Evolutionary conservation across 805 yeast species (phyloP).

Genomic region (Starmerella bacillaris): DNA sequence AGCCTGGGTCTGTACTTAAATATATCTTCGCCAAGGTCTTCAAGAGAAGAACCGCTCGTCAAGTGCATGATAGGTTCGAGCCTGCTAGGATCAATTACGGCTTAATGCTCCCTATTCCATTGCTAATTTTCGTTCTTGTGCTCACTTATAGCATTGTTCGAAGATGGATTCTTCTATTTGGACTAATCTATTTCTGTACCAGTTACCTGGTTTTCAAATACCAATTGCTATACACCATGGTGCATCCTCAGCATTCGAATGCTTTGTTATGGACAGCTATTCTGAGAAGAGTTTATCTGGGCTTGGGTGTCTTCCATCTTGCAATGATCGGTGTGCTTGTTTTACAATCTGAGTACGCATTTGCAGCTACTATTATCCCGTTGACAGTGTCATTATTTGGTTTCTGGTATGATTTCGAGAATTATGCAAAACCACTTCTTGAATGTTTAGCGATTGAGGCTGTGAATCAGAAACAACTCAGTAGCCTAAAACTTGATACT

Average conservation of each 20-base stretch:
- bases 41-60: slow-evolving; percentile 62
- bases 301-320: slow-evolving; percentile 66
- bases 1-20: slow-evolving; percentile 59
- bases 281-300: slow-evolving; percentile 63
- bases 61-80: slow-evolving; percentile 50
- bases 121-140: slow-evolving; percentile 67
- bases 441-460: slow-evolving; percentile 77
- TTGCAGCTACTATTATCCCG: slow-evolving; percentile 58
- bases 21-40: slow-evolving; percentile 48
- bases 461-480: slow-evolving; percentile 17
- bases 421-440: slow-evolving; percentile 61
- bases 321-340: slow-evolving; percentile 87
- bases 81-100: slow-evolving; percentile 93
- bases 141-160: slow-evolving; percentile 78
- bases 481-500: slow-evolving; percentile 5
- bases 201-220: slow-evolving; percentile 85
- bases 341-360: slow-evolving; percentile 56
- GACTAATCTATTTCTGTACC: slow-evolving; percentile 61
- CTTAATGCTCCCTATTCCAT: slow-evolving; percentile 76
- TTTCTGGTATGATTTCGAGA: slow-evolving; percentile 64
- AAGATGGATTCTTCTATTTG: slow-evolving; percentile 69
- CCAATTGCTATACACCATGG: slow-evolving; percentile 74
- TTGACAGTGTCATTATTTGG: slow-evolving; percentile 51
- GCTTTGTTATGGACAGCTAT: slow-evolving; percentile 93
- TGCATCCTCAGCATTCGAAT: slow-evolving; percentile 91